Evolutionary conservation across 2,329 filamentous ascomycete genomes (phyloP), one percentile per base, ranked within the genome.

Genomic region (Bisporella sp.): DNA sequence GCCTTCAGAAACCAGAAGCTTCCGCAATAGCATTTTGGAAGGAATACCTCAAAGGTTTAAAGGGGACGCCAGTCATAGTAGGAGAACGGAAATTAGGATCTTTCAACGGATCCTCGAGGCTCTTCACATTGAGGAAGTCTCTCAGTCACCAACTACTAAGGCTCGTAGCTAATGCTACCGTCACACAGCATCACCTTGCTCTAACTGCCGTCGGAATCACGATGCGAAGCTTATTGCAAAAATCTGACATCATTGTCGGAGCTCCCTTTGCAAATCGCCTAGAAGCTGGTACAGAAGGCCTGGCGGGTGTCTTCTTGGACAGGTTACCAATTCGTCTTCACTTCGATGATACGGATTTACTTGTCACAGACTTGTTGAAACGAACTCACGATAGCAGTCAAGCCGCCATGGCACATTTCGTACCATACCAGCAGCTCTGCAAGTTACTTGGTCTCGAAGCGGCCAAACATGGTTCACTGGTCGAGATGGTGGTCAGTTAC

Each of bases 371-470:
- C 31, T 56, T 44, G 33, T 48, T 32, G 1, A 37, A 28, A 6
- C 28, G 39, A 0, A 62, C 66, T 0, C 59, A 60, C 41, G 5
- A 21, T 5, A 58, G 57, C 2, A 58, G 56, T 11, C 57, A 59
- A 46, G 46, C 53, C 6, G 63, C 66, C 2, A 53, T 68, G 3
- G 54, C 62, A 4, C 59, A 65, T 35, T 62, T 57, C 2, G 42
- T 68, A 1, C 63, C 63, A 1, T 68, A 64, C 63, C 8, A 62
- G 31, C 54, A 61, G 31, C 61, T 68, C 31, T 53, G 64, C 8
- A n/a, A 55, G 5, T 56, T 58, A 35, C 42, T 64, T 8, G 49
- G 46, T 5, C 41, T 57, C 30, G 31, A 13, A 31, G 29, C n/a
- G 40, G 44, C n/a, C 55, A 56, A 1, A 35, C 35, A 54, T 5